phyloP scores from a whole-genome alignment of 169 alveolate genomes.

The Amoebophrya sp. region DNA sequence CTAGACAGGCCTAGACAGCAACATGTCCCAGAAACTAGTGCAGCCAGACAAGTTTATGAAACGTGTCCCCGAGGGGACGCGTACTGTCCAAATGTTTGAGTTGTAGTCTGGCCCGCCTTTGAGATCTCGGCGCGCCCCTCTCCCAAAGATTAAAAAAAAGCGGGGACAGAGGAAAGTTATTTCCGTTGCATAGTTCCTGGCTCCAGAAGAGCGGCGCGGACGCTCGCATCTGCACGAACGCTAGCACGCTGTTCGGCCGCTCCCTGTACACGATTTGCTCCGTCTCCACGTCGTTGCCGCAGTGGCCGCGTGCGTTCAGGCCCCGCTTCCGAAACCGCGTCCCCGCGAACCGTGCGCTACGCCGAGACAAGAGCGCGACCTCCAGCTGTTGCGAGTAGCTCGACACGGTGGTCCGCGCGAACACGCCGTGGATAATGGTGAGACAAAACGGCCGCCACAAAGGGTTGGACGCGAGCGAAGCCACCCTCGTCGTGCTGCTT shows the following conservation, averaged over 20 bases:
- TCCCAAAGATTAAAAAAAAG: too few relatives aligned
- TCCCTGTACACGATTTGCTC: constrained; percentile 69
- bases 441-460: not conserved
- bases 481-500: not conserved
- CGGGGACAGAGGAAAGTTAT: too few relatives aligned
- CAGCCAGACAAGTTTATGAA: too few relatives aligned
- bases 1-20: too few relatives aligned
- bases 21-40: too few relatives aligned
- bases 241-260: constrained; percentile 45
- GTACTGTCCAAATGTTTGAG: too few relatives aligned
- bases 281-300: constrained; percentile 84
- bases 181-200: too few relatives aligned
- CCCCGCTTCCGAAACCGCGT: constrained; percentile 86
- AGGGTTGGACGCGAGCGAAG: not conserved
- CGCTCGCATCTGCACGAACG: constrained; percentile 84
- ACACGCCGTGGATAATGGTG: not conserved
- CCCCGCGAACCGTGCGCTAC: constrained; percentile 81
- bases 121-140: too few relatives aligned
- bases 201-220: constrained; percentile 85
- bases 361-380: constrained; percentile 63
- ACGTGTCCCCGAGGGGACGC: too few relatives aligned
- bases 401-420: not conserved
- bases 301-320: constrained; percentile 57
- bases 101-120: too few relatives aligned
- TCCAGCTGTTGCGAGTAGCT: constrained; percentile 16